Conservation (phyloP, 768 basidiomycete genomes). For the Termitomyces sp. region DNA sequence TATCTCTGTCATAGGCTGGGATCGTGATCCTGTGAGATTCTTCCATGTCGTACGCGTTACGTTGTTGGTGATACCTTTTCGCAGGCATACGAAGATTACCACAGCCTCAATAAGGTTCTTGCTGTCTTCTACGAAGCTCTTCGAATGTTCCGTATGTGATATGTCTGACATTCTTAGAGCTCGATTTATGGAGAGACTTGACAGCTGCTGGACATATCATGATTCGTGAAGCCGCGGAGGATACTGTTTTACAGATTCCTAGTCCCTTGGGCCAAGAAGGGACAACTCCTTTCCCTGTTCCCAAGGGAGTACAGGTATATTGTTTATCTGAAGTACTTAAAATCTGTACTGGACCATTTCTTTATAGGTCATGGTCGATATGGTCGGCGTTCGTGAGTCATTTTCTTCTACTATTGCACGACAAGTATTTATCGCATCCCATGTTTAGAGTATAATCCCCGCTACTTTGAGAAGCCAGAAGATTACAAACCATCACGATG, state of each 20-base stretch:
- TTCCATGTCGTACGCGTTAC: background rate
- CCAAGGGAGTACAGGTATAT: conserved; percentile 33
- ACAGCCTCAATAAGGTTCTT: conserved; percentile 35
- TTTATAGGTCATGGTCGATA: conserved; percentile 35
- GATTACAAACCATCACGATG: conserved; percentile 47
- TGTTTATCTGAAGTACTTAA: background rate
- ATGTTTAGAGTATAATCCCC: conserved; percentile 42
- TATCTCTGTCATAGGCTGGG: conserved; percentile 25
- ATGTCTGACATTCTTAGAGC: background rate
- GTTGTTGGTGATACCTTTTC: background rate
- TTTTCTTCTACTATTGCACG: background rate
- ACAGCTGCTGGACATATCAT: conserved; percentile 35
- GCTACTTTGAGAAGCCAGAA: conserved; percentile 45
- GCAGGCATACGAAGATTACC: conserved; percentile 36
- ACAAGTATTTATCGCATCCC: background rate
- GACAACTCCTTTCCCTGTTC: conserved; percentile 27
- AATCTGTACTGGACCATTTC: background rate
- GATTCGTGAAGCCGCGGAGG: conserved; percentile 38
- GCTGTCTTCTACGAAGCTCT: conserved; percentile 39
- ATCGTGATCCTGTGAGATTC: conserved; percentile 28
- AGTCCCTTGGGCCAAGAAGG: conserved; percentile 38
- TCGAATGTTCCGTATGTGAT: conserved; percentile 39
- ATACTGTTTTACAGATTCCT: conserved; percentile 35
- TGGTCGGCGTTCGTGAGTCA: conserved; percentile 44
- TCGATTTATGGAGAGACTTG: background rate